Base-by-base conservation (phyloP, 2,329 filamentous ascomycete genomes). In the Pseudocercospora crystallina region DNA sequence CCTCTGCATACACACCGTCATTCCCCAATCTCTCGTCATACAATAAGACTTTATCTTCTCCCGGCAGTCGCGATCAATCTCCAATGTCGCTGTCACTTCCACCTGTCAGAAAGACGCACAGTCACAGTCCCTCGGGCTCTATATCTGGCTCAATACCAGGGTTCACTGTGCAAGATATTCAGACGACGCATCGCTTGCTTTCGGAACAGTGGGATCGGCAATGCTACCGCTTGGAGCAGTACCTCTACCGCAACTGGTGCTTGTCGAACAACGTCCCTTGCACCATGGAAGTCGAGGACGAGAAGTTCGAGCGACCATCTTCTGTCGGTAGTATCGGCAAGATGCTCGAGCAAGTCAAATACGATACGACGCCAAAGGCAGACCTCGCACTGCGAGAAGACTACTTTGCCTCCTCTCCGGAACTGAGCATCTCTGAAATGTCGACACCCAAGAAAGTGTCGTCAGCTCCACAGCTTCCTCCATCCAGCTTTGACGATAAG, bases 191-290 rank as follows among this genome's bases (percentile, higher is more conserved):
- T 8, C 69, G 70, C 5, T 61, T 78, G 0, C 71, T 78, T 0
- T 71, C 74, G 31, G 76, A 78, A 51, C 76, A 75, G 56, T 78
- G 76, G 76, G 72, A 73, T 33, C 67, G 75, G 12, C 76, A 78
- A 58, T 72, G 73, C 47, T 73, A 73, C 50, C 70, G 76, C 1
- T 61, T 78, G 1, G 66, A 73, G 32, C 71, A 75, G 49, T 77
- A 76, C 51, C 65, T 78, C 7, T 65, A 73, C 36, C 71, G 76
- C 37, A 78, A 78, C 56, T 69, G 70, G 59, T 73, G 74, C 50
- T 63, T 77, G 12, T 67, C 73, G 1, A 68, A 75, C 45, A 70
- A 71, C 9, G 65, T 77, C 11, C 70, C 72, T 1, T 71, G 70
- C 3, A 59, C 71, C 2, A 65, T 75, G 65, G 71, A 74, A 32